phyloP scores from a whole-genome alignment of 108 stramenopile species.

The Cyclotella kingstonii region DNA sequence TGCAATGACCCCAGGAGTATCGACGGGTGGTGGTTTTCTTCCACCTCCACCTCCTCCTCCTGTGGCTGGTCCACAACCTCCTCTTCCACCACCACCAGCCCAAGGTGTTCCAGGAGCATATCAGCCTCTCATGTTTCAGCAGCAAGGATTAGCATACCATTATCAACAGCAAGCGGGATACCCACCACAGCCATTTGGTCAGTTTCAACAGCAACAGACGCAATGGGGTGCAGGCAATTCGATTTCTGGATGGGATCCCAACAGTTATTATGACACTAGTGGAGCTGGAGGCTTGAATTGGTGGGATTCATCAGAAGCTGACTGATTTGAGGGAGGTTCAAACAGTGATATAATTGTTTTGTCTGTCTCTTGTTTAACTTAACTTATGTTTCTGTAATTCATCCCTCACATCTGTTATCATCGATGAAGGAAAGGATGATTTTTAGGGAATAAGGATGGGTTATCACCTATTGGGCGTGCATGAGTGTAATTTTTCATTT shows the following conservation, averaged over 20 bases:
- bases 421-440: no score
- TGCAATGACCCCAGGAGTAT: constrained; percentile 18
- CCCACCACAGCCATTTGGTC: constrained; percentile 20
- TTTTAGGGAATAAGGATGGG: no score
- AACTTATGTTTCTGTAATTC: no score
- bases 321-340: not conserved
- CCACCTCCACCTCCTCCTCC: constrained; percentile 12
- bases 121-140: constrained; percentile 1
- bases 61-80: constrained; percentile 1
- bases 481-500: no score
- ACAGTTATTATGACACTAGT: constrained; percentile 25
- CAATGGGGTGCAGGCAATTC: constrained; percentile 35
- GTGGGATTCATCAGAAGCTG: constrained; percentile 61
- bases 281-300: constrained; percentile 86
- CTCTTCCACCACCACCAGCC: constrained; percentile 35
- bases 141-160: constrained; percentile 16
- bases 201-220: constrained; percentile 48
- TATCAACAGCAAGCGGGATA: constrained; percentile 19
- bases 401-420: no score
- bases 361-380: no score
- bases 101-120: constrained; percentile 17
- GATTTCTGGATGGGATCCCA: constrained; percentile 15
- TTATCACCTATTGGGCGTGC: no score
- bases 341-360: not conserved
- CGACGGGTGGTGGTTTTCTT: constrained; percentile 4